Base-by-base conservation (phyloP, 2,329 filamentous ascomycete genomes). In the Aspergillus sp. region DNA sequence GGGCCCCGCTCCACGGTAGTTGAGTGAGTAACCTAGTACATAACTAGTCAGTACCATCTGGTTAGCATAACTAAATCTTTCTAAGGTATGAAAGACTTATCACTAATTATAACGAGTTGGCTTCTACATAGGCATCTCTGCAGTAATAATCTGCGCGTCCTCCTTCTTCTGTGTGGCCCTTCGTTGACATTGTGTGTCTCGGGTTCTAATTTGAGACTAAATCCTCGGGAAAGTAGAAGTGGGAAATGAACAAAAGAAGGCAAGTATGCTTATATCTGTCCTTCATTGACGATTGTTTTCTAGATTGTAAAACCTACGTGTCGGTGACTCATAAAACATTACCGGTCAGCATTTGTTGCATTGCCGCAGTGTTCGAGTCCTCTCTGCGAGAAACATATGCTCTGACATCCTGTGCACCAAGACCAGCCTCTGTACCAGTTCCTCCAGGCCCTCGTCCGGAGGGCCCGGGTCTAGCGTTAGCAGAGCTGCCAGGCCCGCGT, bases 341-440 rank as follows among this genome's bases (percentile, higher is more conserved):
- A 37, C 27, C 27, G 33, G 46, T 48, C 69, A 97, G 78, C 51
- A 95, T 89, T 70, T 88, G 86, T 78, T 96, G 92, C 66, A 97
- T 89, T 0, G 90, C 92, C 20, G 88, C 84, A 62, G 85, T 92
- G 60, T 86, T 85, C 27, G 87, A 89, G 76, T 98, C 93, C 71
- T 97, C 93, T 60, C 93, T 83, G 75, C 86, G 88, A 72, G 90
- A 82, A 59, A 98, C 87, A 82, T 93, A 97, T 2, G 88, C 87
- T 77, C 90, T 88, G 72, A 97, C 87, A 58, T 77, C 75, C 51
- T 75, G 72, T 51, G 73, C 69, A 51, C 70, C 72, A 17, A 77
- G 66, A 20, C 70, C 70, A 70, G 90, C 88, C 22, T 84, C 79
- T 87, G 42, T 41, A 64, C 80, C 68, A 86, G 74, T 71, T 8